Conservation (phyloP, 441 rosid genomes). For the Kokia cookei region DNA sequence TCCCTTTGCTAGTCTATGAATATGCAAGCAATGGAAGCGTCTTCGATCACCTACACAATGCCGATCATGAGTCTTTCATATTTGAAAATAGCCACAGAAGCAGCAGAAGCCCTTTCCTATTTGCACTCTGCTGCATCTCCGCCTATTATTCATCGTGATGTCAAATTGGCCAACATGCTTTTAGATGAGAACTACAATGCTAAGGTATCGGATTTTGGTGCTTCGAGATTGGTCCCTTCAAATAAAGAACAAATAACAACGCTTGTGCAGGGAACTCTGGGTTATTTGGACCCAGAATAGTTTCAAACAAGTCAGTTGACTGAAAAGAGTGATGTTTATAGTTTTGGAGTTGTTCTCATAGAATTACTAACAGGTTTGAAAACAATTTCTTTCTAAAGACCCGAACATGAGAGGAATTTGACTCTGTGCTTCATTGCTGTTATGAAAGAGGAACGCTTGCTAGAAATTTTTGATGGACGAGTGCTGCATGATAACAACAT, state of each 20-base stretch:
- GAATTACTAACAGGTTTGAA: constrained; percentile 33
- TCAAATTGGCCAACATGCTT: constrained; percentile 29
- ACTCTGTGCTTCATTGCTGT: constrained; percentile 22
- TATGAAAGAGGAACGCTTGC: constrained; percentile 23
- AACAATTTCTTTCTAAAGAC: constrained; percentile 19
- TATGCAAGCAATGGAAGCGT: constrained; percentile 31
- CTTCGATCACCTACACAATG: not conserved
- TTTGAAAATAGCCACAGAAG: constrained; percentile 10
- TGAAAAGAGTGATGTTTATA: constrained; percentile 10
- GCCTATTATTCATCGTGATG: constrained; percentile 26
- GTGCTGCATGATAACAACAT: constrained; percentile 10
- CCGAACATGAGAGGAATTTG: constrained; percentile 10
- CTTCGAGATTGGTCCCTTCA: constrained; percentile 25
- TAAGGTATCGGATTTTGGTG: constrained; percentile 28
- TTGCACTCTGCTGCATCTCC: constrained; percentile 14
- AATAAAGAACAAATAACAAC: constrained; percentile 17
- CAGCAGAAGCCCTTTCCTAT: constrained; percentile 16
- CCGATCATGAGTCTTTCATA: not conserved
- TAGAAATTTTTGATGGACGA: constrained; percentile 15
- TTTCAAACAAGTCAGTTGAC: constrained; percentile 6
- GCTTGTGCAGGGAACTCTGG: constrained; percentile 17
- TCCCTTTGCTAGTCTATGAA: constrained; percentile 34
- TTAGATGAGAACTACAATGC: constrained; percentile 17
- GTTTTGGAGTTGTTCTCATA: constrained; percentile 20
- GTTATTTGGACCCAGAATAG: constrained; percentile 8